Evolutionary conservation across 208 protist genomes (phyloP), one percentile per base, ranked within the genome.

Genomic region (Balamuthia mandrillaris): DNA sequence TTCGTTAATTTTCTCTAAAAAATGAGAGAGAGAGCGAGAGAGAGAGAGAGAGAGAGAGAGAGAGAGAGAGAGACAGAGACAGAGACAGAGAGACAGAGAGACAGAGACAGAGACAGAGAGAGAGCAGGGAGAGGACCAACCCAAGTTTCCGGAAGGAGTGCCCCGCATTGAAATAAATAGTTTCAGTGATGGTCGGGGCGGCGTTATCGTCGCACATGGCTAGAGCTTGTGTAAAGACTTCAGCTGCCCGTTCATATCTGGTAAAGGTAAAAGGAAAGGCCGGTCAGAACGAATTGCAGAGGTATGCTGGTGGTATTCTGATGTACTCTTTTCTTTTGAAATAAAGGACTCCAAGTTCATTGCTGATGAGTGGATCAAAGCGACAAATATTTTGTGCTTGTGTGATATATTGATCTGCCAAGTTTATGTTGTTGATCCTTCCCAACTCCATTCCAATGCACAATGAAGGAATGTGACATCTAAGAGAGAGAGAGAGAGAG

Each of bases 371-470:
- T 16, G 56, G 52, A n/a, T 68, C 24, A 24, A 24, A n/a, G n/a
- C 18, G 49, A 56, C 18, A 56, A 18, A 56, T 56, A n/a, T 56
- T n/a, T 18, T n/a, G 49, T 16, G 85, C 84, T 35, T 74, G 66
- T 12, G 42, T 5, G 9, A 91, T 41, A 35, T 88, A 88, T 44
- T 90, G 87, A 35, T 49, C 33, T 35, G 89, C 89, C 4, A 91
- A 52, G 49, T 82, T 86, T 6, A 91, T 27, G 54, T 91, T 90
- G 39, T 89, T 52, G 0, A 81, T 60, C 37, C 66, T 37, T 41
- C 89, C 78, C 27, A 86, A 85, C 35, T 91, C 89, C 81, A 89
- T 91, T 24, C 89, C 89, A 21, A 91, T 85, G 47, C 70, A 89
- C 14, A 89, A 12, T 14, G 60, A 6, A n/a, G 86, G 86, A 33